A percentile compares a stretch with the other conserved stretches of the same genome.
Conservation (phyloP, 768 basidiomycete species). For the Rhodotorula kratochvilovae region DNA sequence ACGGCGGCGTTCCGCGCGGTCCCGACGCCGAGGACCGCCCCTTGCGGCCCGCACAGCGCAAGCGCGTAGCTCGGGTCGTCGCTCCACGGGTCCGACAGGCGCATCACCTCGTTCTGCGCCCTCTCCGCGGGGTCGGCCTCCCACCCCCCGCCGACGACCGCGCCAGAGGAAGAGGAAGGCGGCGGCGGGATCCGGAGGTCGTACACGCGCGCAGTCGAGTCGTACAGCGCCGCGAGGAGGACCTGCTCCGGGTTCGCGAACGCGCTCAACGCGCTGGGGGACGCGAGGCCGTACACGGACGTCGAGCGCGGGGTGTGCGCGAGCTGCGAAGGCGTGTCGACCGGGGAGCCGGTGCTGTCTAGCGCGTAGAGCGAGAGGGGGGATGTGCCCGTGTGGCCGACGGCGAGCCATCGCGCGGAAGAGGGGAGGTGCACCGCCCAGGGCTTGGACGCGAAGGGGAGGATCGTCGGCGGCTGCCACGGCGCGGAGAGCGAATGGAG, state of each 20-base stretch:
- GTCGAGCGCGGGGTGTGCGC: slow-evolving; percentile 3
- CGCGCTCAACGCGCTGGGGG: background rate
- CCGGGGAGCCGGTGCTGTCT: slow-evolving; percentile 6
- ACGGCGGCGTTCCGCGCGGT: slow-evolving; percentile 23
- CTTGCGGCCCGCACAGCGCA: slow-evolving; percentile 1
- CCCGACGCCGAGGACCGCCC: slow-evolving; percentile 8
- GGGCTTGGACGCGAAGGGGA: slow-evolving; percentile 12
- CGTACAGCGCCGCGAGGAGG: slow-evolving; percentile 23
- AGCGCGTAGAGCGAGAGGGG: slow-evolving; percentile 19
- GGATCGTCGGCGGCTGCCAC: background rate
- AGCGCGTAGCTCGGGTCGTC: slow-evolving; percentile 24
- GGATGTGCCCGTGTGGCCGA: slow-evolving; percentile 6
- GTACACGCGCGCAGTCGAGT: slow-evolving; percentile 23
- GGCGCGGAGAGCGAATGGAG: slow-evolving; percentile 14
- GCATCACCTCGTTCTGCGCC: slow-evolving; percentile 12
- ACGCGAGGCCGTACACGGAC: slow-evolving; percentile 22
- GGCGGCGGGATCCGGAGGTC: slow-evolving; percentile 10
- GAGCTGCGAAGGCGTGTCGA: background rate
- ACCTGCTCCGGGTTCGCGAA: slow-evolving; percentile 12
- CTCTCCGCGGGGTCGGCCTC: background rate
- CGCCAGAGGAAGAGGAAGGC: background rate
- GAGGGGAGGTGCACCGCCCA: slow-evolving; percentile 23
- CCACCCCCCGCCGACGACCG: no score
- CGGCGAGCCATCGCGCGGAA: slow-evolving; percentile 4
- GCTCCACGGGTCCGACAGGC: slow-evolving; percentile 25